Evolutionary conservation across 768 basidiomycete species (phyloP).

Genomic region (Phlebiopsis gigantea): DNA sequence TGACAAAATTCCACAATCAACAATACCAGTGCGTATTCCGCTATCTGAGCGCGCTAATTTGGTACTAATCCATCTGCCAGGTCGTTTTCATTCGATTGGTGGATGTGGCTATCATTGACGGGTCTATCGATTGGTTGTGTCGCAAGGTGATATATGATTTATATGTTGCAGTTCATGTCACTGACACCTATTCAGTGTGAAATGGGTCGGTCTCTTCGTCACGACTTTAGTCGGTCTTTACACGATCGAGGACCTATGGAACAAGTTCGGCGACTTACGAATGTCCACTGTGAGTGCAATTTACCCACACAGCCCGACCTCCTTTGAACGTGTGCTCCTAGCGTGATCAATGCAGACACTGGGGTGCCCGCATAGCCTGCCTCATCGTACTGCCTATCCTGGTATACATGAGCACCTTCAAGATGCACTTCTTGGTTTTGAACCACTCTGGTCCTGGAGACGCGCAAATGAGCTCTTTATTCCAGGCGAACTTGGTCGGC

Average conservation of each 20-base stretch:
- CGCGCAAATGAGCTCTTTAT: conserved; percentile 97
- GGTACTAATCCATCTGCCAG: conserved; percentile 33
- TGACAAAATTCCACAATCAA: conserved; percentile 96
- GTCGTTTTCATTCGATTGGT: conserved; percentile 95
- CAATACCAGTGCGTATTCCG: conserved; percentile 70
- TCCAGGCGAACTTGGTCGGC: conserved; percentile 93
- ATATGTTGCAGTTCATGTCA: not conserved
- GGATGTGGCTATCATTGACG: conserved; percentile 90
- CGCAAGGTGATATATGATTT: conserved; percentile 53
- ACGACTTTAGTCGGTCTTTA: conserved; percentile 93
- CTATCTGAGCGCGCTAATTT: not conserved
- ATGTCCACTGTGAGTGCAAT: conserved; percentile 72
- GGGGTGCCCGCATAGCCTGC: conserved; percentile 80
- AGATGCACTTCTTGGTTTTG: conserved; percentile 91
- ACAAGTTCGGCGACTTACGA: conserved; percentile 92
- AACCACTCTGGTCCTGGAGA: conserved; percentile 96
- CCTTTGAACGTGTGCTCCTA: conserved; percentile 26
- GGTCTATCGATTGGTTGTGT: conserved; percentile 95
- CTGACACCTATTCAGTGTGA: conserved; percentile 53
- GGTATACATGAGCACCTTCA: conserved; percentile 93
- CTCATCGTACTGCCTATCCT: conserved; percentile 87
- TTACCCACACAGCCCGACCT: not conserved
- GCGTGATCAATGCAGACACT: conserved; percentile 87
- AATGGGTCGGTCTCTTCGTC: conserved; percentile 94
- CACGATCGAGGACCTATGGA: conserved; percentile 97